These are phyloP conservation scores for Arabidopsis suecica DNA, from an alignment of 345 rosid genomes.

Conservation along the genomic window DNA sequence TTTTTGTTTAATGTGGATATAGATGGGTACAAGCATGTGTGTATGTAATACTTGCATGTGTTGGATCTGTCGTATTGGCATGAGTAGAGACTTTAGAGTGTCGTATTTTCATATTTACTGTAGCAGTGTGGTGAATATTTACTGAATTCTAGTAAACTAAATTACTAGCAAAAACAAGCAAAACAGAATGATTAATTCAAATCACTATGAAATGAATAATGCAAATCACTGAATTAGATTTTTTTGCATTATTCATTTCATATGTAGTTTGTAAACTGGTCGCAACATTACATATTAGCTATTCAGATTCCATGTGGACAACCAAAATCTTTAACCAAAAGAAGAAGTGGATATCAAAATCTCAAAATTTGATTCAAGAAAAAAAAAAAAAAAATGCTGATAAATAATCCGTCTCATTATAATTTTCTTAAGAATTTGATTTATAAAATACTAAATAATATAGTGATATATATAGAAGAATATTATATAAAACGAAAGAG, in stretches of 20 bases:
- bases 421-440: background rate
- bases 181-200: background rate
- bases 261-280: background rate
- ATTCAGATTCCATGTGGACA: constrained; percentile 16
- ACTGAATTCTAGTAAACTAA: background rate
- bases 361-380: background rate
- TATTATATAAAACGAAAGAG: constrained; percentile 42
- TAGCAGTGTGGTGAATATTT: background rate
- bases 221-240: background rate
- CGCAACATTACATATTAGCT: constrained; percentile 6
- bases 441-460: background rate
- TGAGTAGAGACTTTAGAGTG: background rate
- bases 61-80: constrained; percentile 34
- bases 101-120: constrained; percentile 19
- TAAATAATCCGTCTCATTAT: background rate
- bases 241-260: background rate
- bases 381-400: background rate
- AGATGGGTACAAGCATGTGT: constrained; percentile 26
- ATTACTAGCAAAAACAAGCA: background rate
- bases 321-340: constrained; percentile 9
- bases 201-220: background rate
- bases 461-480: background rate
- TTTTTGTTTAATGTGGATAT: constrained; percentile 14
- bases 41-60: constrained; percentile 28
- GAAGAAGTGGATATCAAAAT: constrained; percentile 14